Percentiles rank a stretch among this genome's conserved stretches.
These are phyloP conservation scores for Claviceps purpurea DNA, from an alignment of 2,329 filamentous ascomycete genomes.

Conservation along the genomic window DNA sequence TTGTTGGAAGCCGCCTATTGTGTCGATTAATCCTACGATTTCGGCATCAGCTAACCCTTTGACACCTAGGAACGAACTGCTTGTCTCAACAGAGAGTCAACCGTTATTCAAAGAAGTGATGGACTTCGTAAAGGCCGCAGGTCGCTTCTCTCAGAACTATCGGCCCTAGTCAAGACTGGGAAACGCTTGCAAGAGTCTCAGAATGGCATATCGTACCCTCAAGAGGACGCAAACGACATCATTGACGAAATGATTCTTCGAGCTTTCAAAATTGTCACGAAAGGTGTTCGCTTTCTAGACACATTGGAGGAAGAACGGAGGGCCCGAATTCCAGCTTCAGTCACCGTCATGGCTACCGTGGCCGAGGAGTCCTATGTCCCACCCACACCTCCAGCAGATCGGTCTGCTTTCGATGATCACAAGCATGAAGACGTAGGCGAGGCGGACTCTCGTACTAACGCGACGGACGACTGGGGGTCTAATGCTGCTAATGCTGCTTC, in stretches of 20 bases:
- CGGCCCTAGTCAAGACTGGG: constrained; percentile 74
- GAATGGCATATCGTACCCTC: constrained; percentile 29
- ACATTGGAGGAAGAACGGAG: constrained; percentile 56
- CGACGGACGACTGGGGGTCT: constrained; percentile 16
- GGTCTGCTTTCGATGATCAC: constrained; percentile 32
- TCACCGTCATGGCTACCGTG: constrained; percentile 47
- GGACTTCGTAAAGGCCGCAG: constrained; percentile 70
- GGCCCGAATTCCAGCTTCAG: constrained; percentile 34
- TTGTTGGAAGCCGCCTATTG: not conserved
- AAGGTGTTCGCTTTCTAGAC: constrained; percentile 81
- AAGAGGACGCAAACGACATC: constrained; percentile 55
- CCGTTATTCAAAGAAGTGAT: constrained; percentile 61
- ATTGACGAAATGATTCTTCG: constrained; percentile 89
- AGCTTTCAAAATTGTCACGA: constrained; percentile 86
- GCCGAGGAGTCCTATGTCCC: constrained; percentile 44
- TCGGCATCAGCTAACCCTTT: constrained; percentile 6
- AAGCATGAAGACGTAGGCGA: constrained; percentile 18
- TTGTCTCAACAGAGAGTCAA: constrained; percentile 72
- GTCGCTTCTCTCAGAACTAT: constrained; percentile 77
- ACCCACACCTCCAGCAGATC: constrained; percentile 50
- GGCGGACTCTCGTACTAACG: constrained; percentile 26
- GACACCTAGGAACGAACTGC: constrained; percentile 65
- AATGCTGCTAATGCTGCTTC: constrained; percentile 17
- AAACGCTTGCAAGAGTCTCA: constrained; percentile 72
- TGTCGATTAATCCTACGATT: not conserved